Evolutionary conservation across 352 stramenopile genomes (phyloP).

Genomic region (Blastocystis sp.): DNA sequence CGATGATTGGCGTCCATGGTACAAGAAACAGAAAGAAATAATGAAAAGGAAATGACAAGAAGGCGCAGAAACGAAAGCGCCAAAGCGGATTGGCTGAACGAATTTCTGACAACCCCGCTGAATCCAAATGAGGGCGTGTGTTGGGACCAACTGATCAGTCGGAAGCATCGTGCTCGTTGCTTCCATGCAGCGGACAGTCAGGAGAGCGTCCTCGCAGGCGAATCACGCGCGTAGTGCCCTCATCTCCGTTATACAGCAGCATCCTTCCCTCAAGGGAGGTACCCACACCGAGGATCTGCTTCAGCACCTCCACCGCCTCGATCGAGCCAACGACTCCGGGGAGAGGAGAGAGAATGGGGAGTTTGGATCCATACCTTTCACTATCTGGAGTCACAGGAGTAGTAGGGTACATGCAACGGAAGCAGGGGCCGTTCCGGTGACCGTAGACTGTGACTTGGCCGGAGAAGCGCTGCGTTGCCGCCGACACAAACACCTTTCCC

Average conservation of each 20-base stretch:
- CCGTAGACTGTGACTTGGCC: conserved; percentile 61
- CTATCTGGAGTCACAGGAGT: conserved; percentile 22
- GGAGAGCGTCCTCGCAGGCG: background rate
- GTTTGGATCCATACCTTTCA: conserved; percentile 33
- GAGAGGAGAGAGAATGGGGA: conserved; percentile 41
- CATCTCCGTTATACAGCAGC: conserved; percentile 43
- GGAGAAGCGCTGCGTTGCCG: conserved; percentile 24
- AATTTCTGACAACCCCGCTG: background rate
- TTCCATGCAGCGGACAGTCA: conserved; percentile 16
- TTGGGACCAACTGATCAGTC: background rate
- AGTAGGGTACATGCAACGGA: conserved; percentile 41
- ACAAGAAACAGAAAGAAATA: conserved; percentile 35
- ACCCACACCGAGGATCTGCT: conserved; percentile 24
- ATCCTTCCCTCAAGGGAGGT: background rate
- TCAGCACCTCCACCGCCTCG: conserved; percentile 43
- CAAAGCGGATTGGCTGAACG: background rate
- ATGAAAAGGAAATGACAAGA: conserved; percentile 30
- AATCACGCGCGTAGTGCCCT: background rate
- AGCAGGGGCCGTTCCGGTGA: conserved; percentile 29
- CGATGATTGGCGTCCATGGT: conserved; percentile 62
- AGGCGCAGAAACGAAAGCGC: background rate
- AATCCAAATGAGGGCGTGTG: background rate
- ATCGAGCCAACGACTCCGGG: conserved; percentile 25
- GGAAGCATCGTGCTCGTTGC: background rate
- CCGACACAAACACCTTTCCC: conserved; percentile 36